Base-by-base conservation (phyloP, 352 stramenopile species). In the Achlya hypogyna region DNA sequence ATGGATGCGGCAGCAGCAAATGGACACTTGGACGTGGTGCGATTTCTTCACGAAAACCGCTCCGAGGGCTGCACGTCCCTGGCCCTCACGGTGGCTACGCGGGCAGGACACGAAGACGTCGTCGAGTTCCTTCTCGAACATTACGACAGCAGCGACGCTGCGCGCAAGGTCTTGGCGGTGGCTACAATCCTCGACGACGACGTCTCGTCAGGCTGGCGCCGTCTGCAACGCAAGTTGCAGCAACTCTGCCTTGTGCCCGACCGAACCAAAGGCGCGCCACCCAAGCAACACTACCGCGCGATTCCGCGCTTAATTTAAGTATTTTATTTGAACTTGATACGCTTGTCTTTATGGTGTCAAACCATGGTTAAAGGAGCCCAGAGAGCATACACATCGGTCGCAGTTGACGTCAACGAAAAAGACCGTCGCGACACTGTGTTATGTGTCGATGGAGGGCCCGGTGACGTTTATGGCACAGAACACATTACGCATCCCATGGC, bases 1-100 rank as follows among this genome's bases (percentile, higher is more conserved):
- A 76, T 45, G 75, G 76, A 27, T 86, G 75, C 71, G 63, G 68
- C 54, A 77, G 71, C 29, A 9, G 52, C 58, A 25, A 75, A 79
- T 22, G 72, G 74, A 16, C 62, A 73, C 53, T 22, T 79, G 23
- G 27, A 65, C 4, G 53, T 76, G 16, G 66, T 78, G 1, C 63
- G 69, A n/a, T 78, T 70, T 64, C 64, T 78, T 8, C 72, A 79
- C 42, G 38, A 8, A 25, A 10, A 78, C 49, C 49, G 72, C 4
- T 29, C 38, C 4, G 70, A 72, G 60, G 74, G 72, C 9, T 75
- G 72, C 20, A 74, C 64, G 23, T 22, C 18, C 6, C 25, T 25
- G 8, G 53, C 53, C 6, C 29, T 62, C 25, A 10, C 22, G 18
- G 18, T 9, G 6, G 53, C 53, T 6, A 23, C 22, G 6, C 29